Percentiles rank a stretch among this genome's conserved stretches.
These are phyloP conservation scores for Alternaria novae-zelandiae DNA, from an alignment of 2,329 filamentous ascomycete genomes.

Conservation along the genomic window DNA sequence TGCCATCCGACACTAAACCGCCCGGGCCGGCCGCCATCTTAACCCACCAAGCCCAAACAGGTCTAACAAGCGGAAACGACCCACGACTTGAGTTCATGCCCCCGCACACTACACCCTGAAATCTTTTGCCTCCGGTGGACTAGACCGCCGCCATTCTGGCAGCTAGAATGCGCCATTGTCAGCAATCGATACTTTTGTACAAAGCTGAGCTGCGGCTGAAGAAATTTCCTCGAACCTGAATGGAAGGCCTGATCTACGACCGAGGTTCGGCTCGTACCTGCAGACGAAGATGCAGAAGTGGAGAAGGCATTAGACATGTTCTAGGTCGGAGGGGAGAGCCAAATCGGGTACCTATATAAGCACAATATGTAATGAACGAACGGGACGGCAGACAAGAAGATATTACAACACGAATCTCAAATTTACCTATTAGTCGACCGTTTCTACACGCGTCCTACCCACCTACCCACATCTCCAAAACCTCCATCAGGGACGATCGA, in stretches of 20 bases:
- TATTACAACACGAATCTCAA: not conserved
- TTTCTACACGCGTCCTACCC: not conserved
- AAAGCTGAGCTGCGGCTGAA: not conserved
- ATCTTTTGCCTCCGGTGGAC: not conserved
- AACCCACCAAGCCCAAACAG: not conserved
- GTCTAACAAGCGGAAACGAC: not conserved
- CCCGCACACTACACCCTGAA: conserved; percentile 3
- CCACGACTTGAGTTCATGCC: not conserved
- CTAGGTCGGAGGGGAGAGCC: not conserved
- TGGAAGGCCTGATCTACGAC: not conserved
- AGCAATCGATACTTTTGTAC: not conserved
- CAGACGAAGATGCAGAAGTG: not conserved
- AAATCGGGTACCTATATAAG: not conserved
- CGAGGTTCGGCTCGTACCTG: not conserved
- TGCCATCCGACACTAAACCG: not conserved
- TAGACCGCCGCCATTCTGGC: not conserved
- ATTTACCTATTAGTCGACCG: not conserved
- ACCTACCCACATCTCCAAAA: not conserved
- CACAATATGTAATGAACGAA: not conserved
- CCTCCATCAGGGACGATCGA: not conserved
- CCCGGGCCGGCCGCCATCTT: not conserved
- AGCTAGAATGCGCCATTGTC: not conserved
- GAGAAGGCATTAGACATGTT: not conserved
- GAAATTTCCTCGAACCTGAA: not conserved
- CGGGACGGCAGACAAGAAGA: not conserved